Evolutionary conservation across 2,329 filamentous ascomycete genomes (phyloP).

Genomic region (Monilinia vaccinii-corymbosi): DNA sequence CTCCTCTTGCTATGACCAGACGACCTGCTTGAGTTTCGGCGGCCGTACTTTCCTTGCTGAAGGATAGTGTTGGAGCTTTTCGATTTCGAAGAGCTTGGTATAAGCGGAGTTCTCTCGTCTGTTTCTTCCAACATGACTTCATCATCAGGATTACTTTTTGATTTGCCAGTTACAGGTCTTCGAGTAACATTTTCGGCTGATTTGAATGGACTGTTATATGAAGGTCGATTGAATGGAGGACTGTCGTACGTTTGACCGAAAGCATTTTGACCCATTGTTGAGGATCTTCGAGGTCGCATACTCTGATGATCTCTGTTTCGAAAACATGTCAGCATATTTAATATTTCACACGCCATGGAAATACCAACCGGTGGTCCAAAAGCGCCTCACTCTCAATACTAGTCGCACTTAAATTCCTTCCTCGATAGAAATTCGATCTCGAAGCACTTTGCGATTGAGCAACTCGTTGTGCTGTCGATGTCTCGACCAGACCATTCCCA

Average conservation of each 20-base stretch:
- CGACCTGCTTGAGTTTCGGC: constrained; percentile 33
- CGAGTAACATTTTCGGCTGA: constrained; percentile 20
- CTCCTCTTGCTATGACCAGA: constrained; percentile 34
- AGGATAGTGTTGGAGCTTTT: constrained; percentile 23
- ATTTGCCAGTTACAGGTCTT: constrained; percentile 25
- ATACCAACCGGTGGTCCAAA: constrained; percentile 70
- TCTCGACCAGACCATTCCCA: constrained; percentile 30
- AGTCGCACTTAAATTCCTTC: constrained; percentile 63
- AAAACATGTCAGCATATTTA: constrained; percentile 12
- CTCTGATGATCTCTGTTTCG: constrained; percentile 32
- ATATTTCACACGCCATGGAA: constrained; percentile 4
- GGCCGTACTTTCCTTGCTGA: constrained; percentile 19
- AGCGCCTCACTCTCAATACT: constrained; percentile 85
- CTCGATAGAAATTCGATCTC: constrained; percentile 38
- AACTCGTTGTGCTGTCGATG: constrained; percentile 29
- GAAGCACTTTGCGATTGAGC: constrained; percentile 21
- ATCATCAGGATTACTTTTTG: constrained; percentile 32
- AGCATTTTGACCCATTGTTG: constrained; percentile 33
- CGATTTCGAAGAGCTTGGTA: constrained; percentile 36
- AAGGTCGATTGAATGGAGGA: constrained; percentile 27
- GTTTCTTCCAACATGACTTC: constrained; percentile 41
- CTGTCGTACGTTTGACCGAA: constrained; percentile 31
- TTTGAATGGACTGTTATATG: constrained; percentile 27
- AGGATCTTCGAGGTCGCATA: constrained; percentile 56
- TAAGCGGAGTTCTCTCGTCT: constrained; percentile 46